Evolutionary conservation across 129 eudicot species (phyloP).

Genomic region (Pulicaria dysenterica): DNA sequence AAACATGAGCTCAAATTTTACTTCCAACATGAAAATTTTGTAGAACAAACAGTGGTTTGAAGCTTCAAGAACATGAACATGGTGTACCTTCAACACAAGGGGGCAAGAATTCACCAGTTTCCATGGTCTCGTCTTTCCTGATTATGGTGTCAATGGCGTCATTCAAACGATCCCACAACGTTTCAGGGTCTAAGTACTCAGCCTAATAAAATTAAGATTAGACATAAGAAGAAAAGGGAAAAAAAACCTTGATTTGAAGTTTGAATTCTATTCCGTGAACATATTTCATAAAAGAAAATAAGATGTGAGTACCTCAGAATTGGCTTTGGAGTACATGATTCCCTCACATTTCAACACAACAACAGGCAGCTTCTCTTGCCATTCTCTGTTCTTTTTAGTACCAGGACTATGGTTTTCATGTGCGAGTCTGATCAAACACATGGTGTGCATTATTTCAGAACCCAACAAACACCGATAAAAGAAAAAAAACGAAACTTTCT

Average conservation of each 20-base stretch:
- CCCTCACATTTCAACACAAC: conserved; percentile 90
- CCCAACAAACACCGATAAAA: neutral
- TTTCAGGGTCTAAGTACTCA: conserved; percentile 70
- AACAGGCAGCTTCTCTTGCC: conserved; percentile 90
- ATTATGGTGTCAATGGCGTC: conserved; percentile 89
- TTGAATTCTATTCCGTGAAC: neutral
- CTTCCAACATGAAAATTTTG: neutral
- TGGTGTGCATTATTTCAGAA: conserved; percentile 37
- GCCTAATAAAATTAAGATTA: conserved; percentile 42
- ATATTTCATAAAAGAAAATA: neutral
- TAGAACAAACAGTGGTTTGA: neutral
- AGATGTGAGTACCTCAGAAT: conserved; percentile 72
- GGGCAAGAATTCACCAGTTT: conserved; percentile 75
- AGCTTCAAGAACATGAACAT: conserved; percentile 23
- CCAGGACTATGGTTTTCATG: conserved; percentile 58
- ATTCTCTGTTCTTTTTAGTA: conserved; percentile 82
- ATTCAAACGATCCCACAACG: conserved; percentile 84
- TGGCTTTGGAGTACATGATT: conserved; percentile 96
- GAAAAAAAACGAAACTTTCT: neutral
- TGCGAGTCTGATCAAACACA: conserved; percentile 72
- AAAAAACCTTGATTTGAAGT: neutral
- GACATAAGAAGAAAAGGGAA: neutral
- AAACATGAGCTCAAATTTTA: conserved; percentile 1
- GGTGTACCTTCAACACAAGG: conserved; percentile 94
- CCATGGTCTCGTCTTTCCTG: conserved; percentile 78